phyloP scores from a whole-genome alignment of 2,329 filamentous ascomycete genomes.

The Fusarium sp. region DNA sequence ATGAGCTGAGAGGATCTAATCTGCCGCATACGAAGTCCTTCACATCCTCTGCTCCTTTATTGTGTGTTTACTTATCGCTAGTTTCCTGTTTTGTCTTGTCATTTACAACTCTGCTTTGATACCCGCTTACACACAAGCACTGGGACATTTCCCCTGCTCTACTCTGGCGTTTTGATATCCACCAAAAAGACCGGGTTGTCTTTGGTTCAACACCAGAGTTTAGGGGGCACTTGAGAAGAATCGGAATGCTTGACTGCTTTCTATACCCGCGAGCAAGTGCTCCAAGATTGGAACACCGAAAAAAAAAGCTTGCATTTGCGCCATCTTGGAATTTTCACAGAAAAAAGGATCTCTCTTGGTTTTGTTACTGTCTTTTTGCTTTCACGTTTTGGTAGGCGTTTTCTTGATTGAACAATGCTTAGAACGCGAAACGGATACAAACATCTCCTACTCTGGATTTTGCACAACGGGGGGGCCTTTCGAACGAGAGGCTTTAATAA shows the following conservation, averaged over 20 bases:
- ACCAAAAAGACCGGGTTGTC: conserved; percentile 32
- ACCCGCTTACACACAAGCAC: conserved; percentile 37
- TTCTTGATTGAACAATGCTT: conserved; percentile 40
- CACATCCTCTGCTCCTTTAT: conserved; percentile 52
- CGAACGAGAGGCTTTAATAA: conserved; percentile 23
- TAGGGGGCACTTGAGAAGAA: conserved; percentile 34
- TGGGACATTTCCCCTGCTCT: conserved; percentile 36
- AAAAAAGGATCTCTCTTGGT: conserved; percentile 40
- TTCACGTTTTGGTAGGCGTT: conserved; percentile 41
- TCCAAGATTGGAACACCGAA: conserved; percentile 35
- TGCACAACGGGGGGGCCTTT: conserved; percentile 5
- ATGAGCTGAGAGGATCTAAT: conserved; percentile 58
- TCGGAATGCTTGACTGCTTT: conserved; percentile 40
- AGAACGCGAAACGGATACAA: conserved; percentile 45
- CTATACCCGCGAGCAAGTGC: conserved; percentile 42
- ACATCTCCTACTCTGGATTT: conserved; percentile 40
- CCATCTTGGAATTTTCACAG: conserved; percentile 34
- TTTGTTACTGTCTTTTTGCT: conserved; percentile 40
- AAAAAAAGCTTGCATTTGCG: conserved; percentile 32
- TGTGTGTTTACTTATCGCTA: conserved; percentile 32
- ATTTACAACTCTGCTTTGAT: conserved; percentile 46
- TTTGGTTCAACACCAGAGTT: conserved; percentile 37
- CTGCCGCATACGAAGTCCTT: conserved; percentile 41
- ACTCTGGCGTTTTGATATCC: conserved; percentile 44
- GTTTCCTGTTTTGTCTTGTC: conserved; percentile 41